Evolutionary conservation across 805 yeast genomes (phyloP), one percentile per base, ranked within the genome.

Genomic region (Cyberlindnera bimundalis): DNA sequence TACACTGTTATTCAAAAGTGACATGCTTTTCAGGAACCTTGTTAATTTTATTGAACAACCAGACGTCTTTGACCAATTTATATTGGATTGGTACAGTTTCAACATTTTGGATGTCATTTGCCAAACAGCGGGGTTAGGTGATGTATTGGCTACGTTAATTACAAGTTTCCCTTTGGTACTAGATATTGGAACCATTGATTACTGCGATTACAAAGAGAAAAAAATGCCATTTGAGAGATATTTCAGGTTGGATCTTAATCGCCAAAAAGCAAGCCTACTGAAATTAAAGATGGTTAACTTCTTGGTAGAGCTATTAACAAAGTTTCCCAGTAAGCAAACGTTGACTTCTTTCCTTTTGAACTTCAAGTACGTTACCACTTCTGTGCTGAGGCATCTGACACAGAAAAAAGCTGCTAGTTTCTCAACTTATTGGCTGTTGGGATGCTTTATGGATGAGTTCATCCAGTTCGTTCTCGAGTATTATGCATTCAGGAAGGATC

Each of bases 361-460:
- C 31, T 52, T 48, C 48, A 49, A 52, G 35, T 45, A 33, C 24
- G 38, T 40, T 6, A 39, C 49, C 8, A 51, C 52, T 2, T 25
- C 40, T 2, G 30, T 51, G 2, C 32, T 53, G 15, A 35, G 51
- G 25, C 41, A 42, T n/a, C 18, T 53, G 15, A 47, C 52, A 2
- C 27, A 30, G 8, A 27, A 37, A 10, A 39, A 36, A 15, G 19
- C 26, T 7, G 10, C 33, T 8, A 43, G 50, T 6, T 53, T 53
- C 35, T 35, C 50, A n/a, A 42, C 43, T 2, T 53, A 39, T 23
- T 53, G 56, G 56, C 44, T 48, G 13, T 30, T 50, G 11, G 42
- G 45, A 5, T 52, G 51, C 37, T 50, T 47, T 35, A 12, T 52
- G 16, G 53, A 52, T 21, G 58, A 52, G 33, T 52, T 47, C 23